Percentiles rank a stretch among this genome's conserved stretches.
phyloP scores from a whole-genome alignment of 2,329 filamentous ascomycete genomes.

The Arachnopeziza araneosa region DNA sequence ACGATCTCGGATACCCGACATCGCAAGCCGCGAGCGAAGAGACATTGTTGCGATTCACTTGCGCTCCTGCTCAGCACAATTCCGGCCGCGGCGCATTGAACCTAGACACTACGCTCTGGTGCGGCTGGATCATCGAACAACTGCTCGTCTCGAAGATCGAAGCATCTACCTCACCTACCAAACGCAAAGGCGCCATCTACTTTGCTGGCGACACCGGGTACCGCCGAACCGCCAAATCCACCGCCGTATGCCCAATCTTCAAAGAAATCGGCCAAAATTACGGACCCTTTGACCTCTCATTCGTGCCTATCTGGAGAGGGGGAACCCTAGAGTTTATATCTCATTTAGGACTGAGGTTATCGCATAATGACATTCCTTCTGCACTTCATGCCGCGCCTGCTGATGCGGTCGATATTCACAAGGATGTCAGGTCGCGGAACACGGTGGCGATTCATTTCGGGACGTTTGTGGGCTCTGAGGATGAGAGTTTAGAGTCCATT shows the following conservation, averaged over 20 bases:
- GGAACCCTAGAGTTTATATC: slow-evolving; percentile 20
- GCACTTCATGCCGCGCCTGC: slow-evolving; percentile 16
- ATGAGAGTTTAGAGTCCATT: slow-evolving; percentile 18
- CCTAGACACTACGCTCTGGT: slow-evolving; percentile 73
- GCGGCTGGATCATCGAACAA: slow-evolving; percentile 68
- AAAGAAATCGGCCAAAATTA: slow-evolving; percentile 72
- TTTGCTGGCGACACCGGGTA: slow-evolving; percentile 64
- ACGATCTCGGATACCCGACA: slow-evolving; percentile 22
- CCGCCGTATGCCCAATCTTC: slow-evolving; percentile 74
- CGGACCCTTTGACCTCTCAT: slow-evolving; percentile 80
- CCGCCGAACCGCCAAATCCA: slow-evolving; percentile 56
- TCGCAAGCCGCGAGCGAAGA: slow-evolving; percentile 58
- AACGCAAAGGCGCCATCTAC: slow-evolving; percentile 84
- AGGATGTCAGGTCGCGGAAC: slow-evolving; percentile 13
- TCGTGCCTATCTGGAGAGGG: slow-evolving; percentile 73
- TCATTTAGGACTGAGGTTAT: slow-evolving; percentile 15
- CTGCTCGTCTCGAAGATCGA: slow-evolving; percentile 10
- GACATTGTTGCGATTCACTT: slow-evolving; percentile 39
- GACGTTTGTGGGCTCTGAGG: slow-evolving; percentile 20
- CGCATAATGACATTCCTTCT: slow-evolving; percentile 18
- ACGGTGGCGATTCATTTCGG: slow-evolving; percentile 21
- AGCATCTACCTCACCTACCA: slow-evolving; percentile 47
- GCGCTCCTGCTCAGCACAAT: slow-evolving; percentile 78
- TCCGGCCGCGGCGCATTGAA: slow-evolving; percentile 61
- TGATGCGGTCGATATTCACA: slow-evolving; percentile 20